Conservation (phyloP, 1,284 basidiomycete genomes). For the Boletus smithii region DNA sequence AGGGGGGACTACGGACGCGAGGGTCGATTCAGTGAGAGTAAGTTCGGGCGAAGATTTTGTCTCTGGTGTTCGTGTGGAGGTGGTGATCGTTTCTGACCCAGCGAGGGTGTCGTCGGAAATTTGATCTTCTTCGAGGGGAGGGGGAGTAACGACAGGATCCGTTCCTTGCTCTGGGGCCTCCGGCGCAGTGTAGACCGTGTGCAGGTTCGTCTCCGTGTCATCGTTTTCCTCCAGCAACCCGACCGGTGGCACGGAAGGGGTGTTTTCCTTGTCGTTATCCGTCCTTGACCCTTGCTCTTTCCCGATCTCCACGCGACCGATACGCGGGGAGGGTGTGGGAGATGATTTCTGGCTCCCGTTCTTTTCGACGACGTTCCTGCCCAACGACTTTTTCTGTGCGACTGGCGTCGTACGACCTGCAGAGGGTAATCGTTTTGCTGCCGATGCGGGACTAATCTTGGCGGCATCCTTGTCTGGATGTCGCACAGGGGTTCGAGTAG, state of each 20-base stretch:
- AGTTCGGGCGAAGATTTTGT: constrained; percentile 20
- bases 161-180: constrained; percentile 9
- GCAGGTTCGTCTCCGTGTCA: constrained; percentile 24
- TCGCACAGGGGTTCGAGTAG: constrained; percentile 25
- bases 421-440: constrained; percentile 22
- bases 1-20: constrained; percentile 36
- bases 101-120: constrained; percentile 16
- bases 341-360: constrained; percentile 18
- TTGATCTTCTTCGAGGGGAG: constrained; percentile 16
- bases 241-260: constrained; percentile 3
- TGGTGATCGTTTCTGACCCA: constrained; percentile 26
- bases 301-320: constrained; percentile 16
- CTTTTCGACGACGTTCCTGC: constrained; percentile 18
- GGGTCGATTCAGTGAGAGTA: constrained; percentile 31
- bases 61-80: constrained; percentile 18
- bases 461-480: constrained; percentile 24
- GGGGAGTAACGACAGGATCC: constrained; percentile 10
- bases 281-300: constrained; percentile 17
- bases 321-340: constrained; percentile 20
- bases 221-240: constrained; percentile 15
- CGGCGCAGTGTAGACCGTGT: constrained; percentile 23
- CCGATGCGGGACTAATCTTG: constrained; percentile 25
- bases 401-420: constrained; percentile 28
- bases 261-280: constrained; percentile 21
- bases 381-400: constrained; percentile 18